Percentiles rank a stretch among this genome's conserved stretches.
phyloP scores from a whole-genome alignment of 1,284 basidiomycete species.

The Papiliotrema flavescens region DNA sequence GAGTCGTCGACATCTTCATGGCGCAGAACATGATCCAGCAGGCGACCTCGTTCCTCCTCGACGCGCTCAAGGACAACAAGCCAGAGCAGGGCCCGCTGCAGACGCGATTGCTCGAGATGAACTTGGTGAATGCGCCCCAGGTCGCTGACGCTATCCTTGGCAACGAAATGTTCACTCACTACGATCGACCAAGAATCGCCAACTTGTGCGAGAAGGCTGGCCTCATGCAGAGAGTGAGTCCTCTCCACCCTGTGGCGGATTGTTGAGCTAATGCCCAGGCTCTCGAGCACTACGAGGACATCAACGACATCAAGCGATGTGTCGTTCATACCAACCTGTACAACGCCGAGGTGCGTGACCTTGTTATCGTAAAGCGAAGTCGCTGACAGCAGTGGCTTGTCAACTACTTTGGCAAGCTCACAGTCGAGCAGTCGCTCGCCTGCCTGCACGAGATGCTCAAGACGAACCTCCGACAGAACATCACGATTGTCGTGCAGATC shows the following conservation, averaged over 20 bases:
- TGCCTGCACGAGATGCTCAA: slow-evolving; percentile 97
- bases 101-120: slow-evolving; percentile 97
- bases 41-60: slow-evolving; percentile 95
- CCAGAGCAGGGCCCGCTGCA: slow-evolving; percentile 96
- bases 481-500: slow-evolving; percentile 95
- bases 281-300: slow-evolving; percentile 96
- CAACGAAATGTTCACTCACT: slow-evolving; percentile 98
- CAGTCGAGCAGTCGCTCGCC: slow-evolving; percentile 97
- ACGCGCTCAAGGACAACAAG: slow-evolving; percentile 99
- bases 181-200: slow-evolving; percentile 93
- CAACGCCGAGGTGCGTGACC: slow-evolving; percentile 66
- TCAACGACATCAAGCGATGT: slow-evolving; percentile 96
- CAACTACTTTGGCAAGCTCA: slow-evolving; percentile 94
- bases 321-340: slow-evolving; percentile 90
- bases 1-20: slow-evolving; percentile 99
- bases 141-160: slow-evolving; percentile 98
- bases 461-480: slow-evolving; percentile 95
- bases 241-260: neutral
- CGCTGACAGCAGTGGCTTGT: slow-evolving; percentile 75
- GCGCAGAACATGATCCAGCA: slow-evolving; percentile 99
- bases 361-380: neutral
- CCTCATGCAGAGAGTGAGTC: slow-evolving; percentile 76
- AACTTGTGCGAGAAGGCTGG: slow-evolving; percentile 99
- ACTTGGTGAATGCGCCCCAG: slow-evolving; percentile 94
- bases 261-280: slow-evolving; percentile 58